These are phyloP conservation scores for Monosporascus sp. DNA, from an alignment of 2,329 filamentous ascomycete genomes.

Conservation along the genomic window DNA sequence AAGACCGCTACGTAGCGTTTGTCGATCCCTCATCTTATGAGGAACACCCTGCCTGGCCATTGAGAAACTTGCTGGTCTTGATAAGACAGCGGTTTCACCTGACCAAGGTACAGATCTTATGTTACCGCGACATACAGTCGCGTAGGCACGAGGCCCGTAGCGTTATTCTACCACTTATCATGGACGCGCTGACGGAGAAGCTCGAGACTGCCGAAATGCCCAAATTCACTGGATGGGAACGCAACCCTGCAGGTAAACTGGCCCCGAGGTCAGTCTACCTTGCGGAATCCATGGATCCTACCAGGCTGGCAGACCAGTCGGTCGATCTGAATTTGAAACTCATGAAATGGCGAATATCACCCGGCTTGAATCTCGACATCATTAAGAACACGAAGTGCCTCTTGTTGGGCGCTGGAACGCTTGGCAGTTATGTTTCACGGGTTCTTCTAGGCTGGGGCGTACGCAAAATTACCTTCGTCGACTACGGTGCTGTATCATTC, in stretches of 20 bases:
- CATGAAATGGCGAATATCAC: conserved; percentile 97
- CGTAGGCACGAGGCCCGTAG: conserved; percentile 77
- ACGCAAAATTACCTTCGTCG: conserved; percentile 89
- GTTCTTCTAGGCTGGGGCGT: conserved; percentile 96
- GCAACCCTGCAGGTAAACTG: conserved; percentile 73
- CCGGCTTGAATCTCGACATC: conserved; percentile 76
- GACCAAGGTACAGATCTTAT: conserved; percentile 73
- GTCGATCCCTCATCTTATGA: conserved; percentile 89
- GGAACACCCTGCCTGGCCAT: conserved; percentile 83
- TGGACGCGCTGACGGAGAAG: conserved; percentile 40
- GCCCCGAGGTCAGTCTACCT: conserved; percentile 74
- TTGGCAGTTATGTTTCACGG: conserved; percentile 89
- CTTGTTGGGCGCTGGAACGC: conserved; percentile 83
- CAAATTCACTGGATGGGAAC: conserved; percentile 93
- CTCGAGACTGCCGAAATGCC: conserved; percentile 56
- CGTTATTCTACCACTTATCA: conserved; percentile 65
- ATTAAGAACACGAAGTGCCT: conserved; percentile 90
- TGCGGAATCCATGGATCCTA: conserved; percentile 89
- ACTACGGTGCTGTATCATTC: conserved; percentile 89
- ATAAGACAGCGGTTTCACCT: conserved; percentile 78
- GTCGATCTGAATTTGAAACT: conserved; percentile 95
- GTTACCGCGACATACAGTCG: conserved; percentile 79
- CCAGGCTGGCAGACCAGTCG: conserved; percentile 81
- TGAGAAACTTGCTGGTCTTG: conserved; percentile 82
- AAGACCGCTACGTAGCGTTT: conserved; percentile 80